These are phyloP conservation scores for Chlamydomonas schloesseri DNA, from an alignment of 139 green algal species.

Conservation along the genomic window DNA sequence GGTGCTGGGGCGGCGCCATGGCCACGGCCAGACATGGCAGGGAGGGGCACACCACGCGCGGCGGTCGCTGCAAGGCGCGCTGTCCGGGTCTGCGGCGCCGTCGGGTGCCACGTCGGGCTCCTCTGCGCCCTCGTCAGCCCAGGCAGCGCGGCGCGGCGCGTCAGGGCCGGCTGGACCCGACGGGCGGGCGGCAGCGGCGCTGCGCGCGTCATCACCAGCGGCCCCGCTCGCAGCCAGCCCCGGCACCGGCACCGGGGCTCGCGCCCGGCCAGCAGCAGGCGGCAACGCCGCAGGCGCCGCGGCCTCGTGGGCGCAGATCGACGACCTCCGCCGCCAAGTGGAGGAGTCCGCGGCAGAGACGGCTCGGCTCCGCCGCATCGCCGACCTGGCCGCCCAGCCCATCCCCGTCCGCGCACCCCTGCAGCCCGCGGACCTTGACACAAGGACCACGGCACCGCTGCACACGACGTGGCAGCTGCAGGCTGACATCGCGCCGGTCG, in stretches of 20 bases:
- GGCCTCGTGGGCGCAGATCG: neutral
- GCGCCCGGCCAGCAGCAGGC: neutral
- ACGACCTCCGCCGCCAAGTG: conserved; percentile 21
- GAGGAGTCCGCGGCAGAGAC: conserved; percentile 22
- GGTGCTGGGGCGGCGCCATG: neutral
- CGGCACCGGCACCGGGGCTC: neutral
- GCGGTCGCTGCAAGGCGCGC: conserved; percentile 3
- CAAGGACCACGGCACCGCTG: too few species aligned
- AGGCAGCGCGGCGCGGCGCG: neutral
- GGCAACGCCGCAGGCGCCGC: neutral
- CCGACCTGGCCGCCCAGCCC: neutral
- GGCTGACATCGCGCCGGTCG: too few species aligned
- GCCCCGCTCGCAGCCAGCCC: too few species aligned
- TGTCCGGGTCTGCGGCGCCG: neutral
- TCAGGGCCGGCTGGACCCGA: neutral
- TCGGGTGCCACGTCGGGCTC: too few species aligned
- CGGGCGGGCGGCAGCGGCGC: neutral
- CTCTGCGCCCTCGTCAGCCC: too few species aligned
- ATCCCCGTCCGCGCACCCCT: neutral
- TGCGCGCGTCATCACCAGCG: conserved; percentile 9
- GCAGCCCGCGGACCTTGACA: neutral
- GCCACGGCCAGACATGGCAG: neutral
- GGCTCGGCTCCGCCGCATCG: neutral
- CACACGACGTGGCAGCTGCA: neutral
- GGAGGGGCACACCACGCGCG: neutral